Conservation (phyloP, 139 green algal species). For the Pedinophyceae sp. region DNA sequence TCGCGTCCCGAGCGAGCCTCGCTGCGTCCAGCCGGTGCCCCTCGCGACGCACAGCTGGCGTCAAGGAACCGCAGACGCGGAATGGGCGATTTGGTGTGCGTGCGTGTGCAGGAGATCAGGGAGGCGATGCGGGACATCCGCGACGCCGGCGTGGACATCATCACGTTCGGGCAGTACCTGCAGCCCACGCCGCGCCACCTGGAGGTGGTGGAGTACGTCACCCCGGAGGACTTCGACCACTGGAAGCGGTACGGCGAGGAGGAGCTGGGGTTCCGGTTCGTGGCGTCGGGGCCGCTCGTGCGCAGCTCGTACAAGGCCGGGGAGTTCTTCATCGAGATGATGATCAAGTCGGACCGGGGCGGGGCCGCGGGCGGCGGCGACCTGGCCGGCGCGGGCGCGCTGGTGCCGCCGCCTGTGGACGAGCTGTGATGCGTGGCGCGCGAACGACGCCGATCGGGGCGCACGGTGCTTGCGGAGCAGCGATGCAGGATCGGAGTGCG, state of each 20-base stretch:
- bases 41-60: too few relatives aligned
- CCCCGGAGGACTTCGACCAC: slow-evolving; percentile 84
- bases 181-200: slow-evolving; percentile 85
- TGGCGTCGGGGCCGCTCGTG: slow-evolving; percentile 83
- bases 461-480: too few relatives aligned
- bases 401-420: too few relatives aligned
- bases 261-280: slow-evolving; percentile 82
- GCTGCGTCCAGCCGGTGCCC: too few relatives aligned
- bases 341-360: slow-evolving; percentile 36
- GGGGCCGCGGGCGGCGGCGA: too few relatives aligned
- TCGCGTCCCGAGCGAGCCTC: too few relatives aligned
- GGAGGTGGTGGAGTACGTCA: slow-evolving; percentile 69
- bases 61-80: too few relatives aligned
- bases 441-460: too few relatives aligned
- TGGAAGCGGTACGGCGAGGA: slow-evolving; percentile 72
- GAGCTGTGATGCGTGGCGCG: too few relatives aligned
- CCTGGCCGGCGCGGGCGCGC: too few relatives aligned
- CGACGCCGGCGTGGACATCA: slow-evolving; percentile 67
- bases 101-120: slow-evolving; percentile 66
- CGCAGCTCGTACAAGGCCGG: slow-evolving; percentile 86
- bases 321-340: slow-evolving; percentile 81
- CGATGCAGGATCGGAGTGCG: too few relatives aligned
- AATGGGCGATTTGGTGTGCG: too few relatives aligned
- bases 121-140: slow-evolving; percentile 68
- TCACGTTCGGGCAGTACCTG: slow-evolving; percentile 97